Evolutionary conservation across 176 grass and related monocot genomes (phyloP).

Genomic region (barley (Hordeum vulgare)): MorexV3_pseudomolecules_assembly NC_058524.1:126129568-126130067

Average conservation of each 20-base stretch:
- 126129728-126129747: too few species aligned
- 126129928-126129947: not conserved
- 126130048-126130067: not conserved
- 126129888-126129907: not conserved
- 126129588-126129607: not conserved
- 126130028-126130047: not conserved
- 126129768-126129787: not conserved
- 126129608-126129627: not conserved
- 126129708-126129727: not conserved
- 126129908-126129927: not conserved
- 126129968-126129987: too few species aligned
- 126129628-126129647: not conserved
- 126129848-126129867: not conserved
- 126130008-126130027: not conserved
- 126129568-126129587: not conserved
- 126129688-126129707: not conserved
- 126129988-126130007: not conserved
- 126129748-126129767: not conserved
- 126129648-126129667: not conserved
- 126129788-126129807: not conserved
- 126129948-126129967: not conserved
- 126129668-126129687: not conserved
- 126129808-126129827: not conserved
- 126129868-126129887: not conserved
- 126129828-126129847: conserved; percentile 12